Percentiles rank a stretch among this genome's conserved stretches.
Conservation (phyloP, 2,329 filamentous ascomycete genomes). For the Diplodia scrobiculata region DNA sequence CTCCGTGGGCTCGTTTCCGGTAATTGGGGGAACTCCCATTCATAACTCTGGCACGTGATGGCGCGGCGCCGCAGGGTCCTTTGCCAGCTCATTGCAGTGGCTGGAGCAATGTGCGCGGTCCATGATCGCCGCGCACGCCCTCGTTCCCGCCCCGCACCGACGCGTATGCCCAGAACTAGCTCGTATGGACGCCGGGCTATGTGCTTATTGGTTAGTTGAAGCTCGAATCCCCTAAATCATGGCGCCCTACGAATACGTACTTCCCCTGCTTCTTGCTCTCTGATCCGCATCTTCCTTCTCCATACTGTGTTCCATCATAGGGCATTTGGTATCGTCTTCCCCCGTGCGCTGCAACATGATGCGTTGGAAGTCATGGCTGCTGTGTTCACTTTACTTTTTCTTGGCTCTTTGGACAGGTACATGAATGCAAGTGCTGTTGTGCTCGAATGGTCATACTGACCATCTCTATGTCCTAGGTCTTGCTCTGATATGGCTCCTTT, state of each 20-base stretch:
- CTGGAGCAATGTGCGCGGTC: slow-evolving; percentile 2
- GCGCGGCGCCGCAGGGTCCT: background rate
- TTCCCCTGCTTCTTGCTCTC: background rate
- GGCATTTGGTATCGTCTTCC: background rate
- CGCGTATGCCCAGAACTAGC: background rate
- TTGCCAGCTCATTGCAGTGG: background rate
- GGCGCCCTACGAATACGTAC: background rate
- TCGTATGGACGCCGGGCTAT: slow-evolving; percentile 4
- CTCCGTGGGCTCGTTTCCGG: slow-evolving; percentile 4
- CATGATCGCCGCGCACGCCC: slow-evolving; percentile 10
- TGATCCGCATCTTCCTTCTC: background rate
- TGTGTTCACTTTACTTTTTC: background rate
- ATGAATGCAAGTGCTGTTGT: background rate
- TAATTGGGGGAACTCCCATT: slow-evolving; percentile 8
- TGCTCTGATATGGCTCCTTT: slow-evolving; percentile 5
- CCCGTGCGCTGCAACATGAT: background rate
- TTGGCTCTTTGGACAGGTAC: slow-evolving; percentile 2
- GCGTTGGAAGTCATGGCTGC: background rate
- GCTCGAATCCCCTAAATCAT: background rate
- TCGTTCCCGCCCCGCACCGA: slow-evolving; percentile 3
- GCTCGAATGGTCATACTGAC: background rate
- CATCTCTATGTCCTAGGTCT: background rate
- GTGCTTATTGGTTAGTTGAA: slow-evolving; percentile 7
- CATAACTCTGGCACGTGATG: slow-evolving; percentile 2
- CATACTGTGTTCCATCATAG: background rate